Conservation (phyloP, 805 yeast genomes). For the Lachancea nothofagi region DNA sequence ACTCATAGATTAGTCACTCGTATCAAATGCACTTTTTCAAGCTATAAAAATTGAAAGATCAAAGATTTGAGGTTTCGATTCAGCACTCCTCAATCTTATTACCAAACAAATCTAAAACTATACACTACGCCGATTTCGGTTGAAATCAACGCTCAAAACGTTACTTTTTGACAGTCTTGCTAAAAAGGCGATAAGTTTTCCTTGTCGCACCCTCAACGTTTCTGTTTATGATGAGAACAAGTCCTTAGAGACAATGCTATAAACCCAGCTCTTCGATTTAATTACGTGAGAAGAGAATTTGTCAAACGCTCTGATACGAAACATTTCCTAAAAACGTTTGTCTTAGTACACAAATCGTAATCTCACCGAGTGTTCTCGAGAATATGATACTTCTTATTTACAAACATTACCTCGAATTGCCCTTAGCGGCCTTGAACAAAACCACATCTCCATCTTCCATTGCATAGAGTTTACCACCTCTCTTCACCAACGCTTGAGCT, state of each 20-base stretch:
- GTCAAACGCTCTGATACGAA: slow-evolving; percentile 36
- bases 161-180: background rate
- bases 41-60: too few species aligned
- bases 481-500: slow-evolving; percentile 25
- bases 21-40: too few species aligned
- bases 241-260: slow-evolving; percentile 37
- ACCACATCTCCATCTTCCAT: slow-evolving; percentile 84
- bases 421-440: slow-evolving; percentile 66
- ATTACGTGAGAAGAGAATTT: slow-evolving; percentile 30
- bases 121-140: background rate
- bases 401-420: slow-evolving; percentile 37
- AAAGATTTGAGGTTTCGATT: too few species aligned
- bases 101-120: background rate
- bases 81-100: background rate
- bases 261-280: slow-evolving; percentile 40
- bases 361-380: background rate
- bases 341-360: too few species aligned
- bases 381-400: slow-evolving; percentile 5
- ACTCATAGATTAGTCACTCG: too few species aligned
- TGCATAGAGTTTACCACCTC: slow-evolving; percentile 65
- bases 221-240: slow-evolving; percentile 35
- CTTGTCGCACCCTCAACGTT: background rate
- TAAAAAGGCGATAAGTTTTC: too few species aligned
- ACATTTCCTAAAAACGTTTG: background rate
- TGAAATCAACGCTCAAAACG: slow-evolving; percentile 3